These are phyloP conservation scores for Ottelia alismoides DNA, from an alignment of 106 monocot species.

Conservation along the genomic window DNA sequence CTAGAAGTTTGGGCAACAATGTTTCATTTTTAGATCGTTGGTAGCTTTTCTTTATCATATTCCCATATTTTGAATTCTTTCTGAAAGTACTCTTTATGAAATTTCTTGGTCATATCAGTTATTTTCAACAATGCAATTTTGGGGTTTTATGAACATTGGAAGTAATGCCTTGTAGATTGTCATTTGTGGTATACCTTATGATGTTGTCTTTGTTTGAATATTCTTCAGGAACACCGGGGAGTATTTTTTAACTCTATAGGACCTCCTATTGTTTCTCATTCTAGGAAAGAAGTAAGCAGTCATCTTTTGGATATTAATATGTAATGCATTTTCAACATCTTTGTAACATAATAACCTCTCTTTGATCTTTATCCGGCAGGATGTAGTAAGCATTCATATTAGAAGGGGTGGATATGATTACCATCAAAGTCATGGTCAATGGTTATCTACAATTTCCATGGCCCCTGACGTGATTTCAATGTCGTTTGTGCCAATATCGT, in stretches of 20 bases:
- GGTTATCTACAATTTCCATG: slow-evolving; percentile 52
- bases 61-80: no score
- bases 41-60: no score
- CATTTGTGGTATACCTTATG: no score
- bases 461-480: slow-evolving; percentile 56
- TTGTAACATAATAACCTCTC: neutral
- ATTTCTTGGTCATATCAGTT: no score
- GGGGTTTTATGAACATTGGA: no score
- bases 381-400: slow-evolving; percentile 36
- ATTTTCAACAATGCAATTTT: no score
- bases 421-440: slow-evolving; percentile 45
- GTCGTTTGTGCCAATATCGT: slow-evolving; percentile 66
- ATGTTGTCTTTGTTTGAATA: neutral
- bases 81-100: no score
- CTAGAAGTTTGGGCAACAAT: no score
- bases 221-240: slow-evolving; percentile 3
- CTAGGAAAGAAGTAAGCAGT: slow-evolving; percentile 59
- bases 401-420: slow-evolving; percentile 50
- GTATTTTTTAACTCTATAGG: slow-evolving; percentile 19
- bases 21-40: no score
- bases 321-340: neutral
- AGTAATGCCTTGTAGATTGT: no score
- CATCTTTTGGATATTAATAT: no score
- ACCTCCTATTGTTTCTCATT: slow-evolving; percentile 32
- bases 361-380: slow-evolving; percentile 26